Evolutionary conservation across 306 rosid genomes (phyloP).

Genomic region (Rubus idaeus): DNA sequence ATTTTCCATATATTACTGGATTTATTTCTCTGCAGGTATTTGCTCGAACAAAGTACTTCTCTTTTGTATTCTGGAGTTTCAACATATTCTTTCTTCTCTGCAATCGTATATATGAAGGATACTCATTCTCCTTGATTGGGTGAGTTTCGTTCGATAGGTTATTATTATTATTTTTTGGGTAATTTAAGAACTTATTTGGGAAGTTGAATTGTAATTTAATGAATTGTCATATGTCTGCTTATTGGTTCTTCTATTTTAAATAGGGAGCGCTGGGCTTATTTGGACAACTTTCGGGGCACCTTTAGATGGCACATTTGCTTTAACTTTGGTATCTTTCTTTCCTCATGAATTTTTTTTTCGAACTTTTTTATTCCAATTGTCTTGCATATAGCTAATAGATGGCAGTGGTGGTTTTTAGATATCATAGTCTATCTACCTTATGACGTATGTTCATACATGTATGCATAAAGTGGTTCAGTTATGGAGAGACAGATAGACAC

Average conservation of each 20-base stretch:
- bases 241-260: conserved; percentile 22
- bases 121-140: conserved; percentile 79
- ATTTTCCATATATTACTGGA: conserved; percentile 16
- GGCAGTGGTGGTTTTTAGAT: neutral
- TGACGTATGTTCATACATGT: neutral
- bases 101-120: conserved; percentile 90
- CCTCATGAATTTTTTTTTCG: conserved; percentile 16
- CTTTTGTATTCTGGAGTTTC: conserved; percentile 72
- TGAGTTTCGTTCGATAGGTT: conserved; percentile 48
- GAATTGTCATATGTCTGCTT: conserved; percentile 22
- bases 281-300: conserved; percentile 84
- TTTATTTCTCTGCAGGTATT: conserved; percentile 54
- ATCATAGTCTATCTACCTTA: neutral
- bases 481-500: neutral
- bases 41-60: conserved; percentile 64
- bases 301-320: conserved; percentile 98
- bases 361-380: conserved; percentile 19
- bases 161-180: neutral
- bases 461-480: neutral
- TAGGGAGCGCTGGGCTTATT: conserved; percentile 66
- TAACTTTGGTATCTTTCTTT: conserved; percentile 68
- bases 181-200: conserved; percentile 12
- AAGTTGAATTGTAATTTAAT: conserved; percentile 9
- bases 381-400: neutral
- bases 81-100: conserved; percentile 78